phyloP scores from a whole-genome alignment of 257 asterid genomes.

The Linaria vulgaris region DNA sequence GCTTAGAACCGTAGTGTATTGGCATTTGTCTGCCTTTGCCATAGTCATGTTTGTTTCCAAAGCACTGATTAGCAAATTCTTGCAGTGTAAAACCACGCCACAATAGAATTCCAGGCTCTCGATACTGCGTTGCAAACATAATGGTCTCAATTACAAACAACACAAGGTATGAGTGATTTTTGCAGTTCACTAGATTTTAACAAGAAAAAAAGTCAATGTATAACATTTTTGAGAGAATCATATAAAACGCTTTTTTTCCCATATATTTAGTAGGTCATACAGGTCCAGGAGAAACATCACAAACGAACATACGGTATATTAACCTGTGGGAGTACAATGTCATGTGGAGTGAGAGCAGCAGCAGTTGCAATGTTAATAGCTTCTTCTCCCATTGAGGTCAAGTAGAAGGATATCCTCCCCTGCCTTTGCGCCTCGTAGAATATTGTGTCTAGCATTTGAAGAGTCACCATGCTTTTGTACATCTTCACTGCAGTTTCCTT shows the following conservation, averaged over 20 bases:
- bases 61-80: conserved; percentile 74
- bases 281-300: no score
- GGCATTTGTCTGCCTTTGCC: conserved; percentile 99
- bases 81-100: conserved; percentile 91
- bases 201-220: no score
- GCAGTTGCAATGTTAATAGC: conserved; percentile 85
- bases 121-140: conserved; percentile 45
- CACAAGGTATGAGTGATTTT: no score
- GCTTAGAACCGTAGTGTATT: conserved; percentile 74
- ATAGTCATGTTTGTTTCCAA: conserved; percentile 62
- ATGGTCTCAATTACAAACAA: no score
- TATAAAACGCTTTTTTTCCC: no score
- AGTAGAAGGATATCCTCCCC: conserved; percentile 81
- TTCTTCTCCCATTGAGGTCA: conserved; percentile 85
- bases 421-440: conserved; percentile 90
- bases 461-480: conserved; percentile 72
- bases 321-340: conserved; percentile 62
- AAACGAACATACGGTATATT: no score
- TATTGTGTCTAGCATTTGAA: conserved; percentile 69
- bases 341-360: conserved; percentile 74
- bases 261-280: no score
- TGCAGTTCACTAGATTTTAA: no score
- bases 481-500: conserved; percentile 69
- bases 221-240: no score
- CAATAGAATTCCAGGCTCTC: conserved; percentile 83